These are phyloP conservation scores for Microdochium trichocladiopsis DNA, from an alignment of 2,329 filamentous ascomycete species.

Conservation along the genomic window DNA sequence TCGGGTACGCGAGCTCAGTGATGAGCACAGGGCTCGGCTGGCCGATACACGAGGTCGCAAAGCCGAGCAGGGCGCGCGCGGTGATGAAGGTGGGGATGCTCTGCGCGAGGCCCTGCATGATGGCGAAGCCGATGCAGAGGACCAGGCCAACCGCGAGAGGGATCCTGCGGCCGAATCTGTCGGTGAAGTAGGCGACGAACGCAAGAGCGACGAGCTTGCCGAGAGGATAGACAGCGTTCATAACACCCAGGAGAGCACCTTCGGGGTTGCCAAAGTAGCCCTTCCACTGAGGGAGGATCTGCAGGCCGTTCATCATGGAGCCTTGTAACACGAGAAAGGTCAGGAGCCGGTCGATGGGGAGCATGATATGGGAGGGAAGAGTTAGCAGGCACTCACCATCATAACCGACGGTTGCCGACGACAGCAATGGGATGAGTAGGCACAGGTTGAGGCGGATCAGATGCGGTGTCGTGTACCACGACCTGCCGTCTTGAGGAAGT, in stretches of 20 bases:
- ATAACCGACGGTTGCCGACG: slow-evolving; percentile 29
- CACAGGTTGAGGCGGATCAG: slow-evolving; percentile 35
- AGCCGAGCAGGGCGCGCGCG: slow-evolving; percentile 16
- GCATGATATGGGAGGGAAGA: slow-evolving; percentile 6
- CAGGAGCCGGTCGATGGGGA: slow-evolving; percentile 3
- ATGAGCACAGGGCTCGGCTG: slow-evolving; percentile 17
- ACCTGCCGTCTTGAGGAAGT: slow-evolving; percentile 29
- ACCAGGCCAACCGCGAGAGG: slow-evolving; percentile 24
- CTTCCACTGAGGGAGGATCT: slow-evolving; percentile 32
- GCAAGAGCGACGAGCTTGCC: slow-evolving; percentile 29
- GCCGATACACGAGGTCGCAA: slow-evolving; percentile 13
- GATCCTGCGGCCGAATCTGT: slow-evolving; percentile 25
- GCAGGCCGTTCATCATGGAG: slow-evolving; percentile 37
- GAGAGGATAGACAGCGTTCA: slow-evolving; percentile 27
- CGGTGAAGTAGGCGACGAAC: slow-evolving; percentile 27
- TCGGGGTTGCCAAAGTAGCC: slow-evolving; percentile 28
- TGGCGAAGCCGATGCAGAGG: slow-evolving; percentile 16
- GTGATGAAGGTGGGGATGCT: slow-evolving; percentile 13
- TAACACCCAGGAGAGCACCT: slow-evolving; percentile 26
- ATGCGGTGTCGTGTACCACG: slow-evolving; percentile 35
- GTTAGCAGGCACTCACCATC: slow-evolving; percentile 21
- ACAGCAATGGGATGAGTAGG: slow-evolving; percentile 32
- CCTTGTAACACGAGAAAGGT: neutral
- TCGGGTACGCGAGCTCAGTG: slow-evolving; percentile 18
- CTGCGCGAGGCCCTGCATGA: slow-evolving; percentile 14